Evolutionary conservation across 805 yeast species (phyloP), one percentile per base, ranked within the genome.

Genomic region (Candida chilensis): DNA sequence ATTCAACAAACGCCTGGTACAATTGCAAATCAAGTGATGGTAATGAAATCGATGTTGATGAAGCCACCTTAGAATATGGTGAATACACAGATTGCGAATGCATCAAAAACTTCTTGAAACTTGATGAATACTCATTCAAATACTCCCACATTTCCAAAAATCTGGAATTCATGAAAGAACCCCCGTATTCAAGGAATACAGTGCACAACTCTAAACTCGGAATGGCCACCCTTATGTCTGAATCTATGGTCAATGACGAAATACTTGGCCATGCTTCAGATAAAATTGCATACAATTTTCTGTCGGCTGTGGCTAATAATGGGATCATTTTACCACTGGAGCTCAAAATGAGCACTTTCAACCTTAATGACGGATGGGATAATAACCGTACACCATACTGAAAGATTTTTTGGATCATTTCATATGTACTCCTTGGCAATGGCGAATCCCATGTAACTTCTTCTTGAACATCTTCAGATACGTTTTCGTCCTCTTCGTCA

Each of bases 381-480:
- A 85, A 53, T 20, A 73, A 61, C 34, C 84, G 58, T 32, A 83
- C 81, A 5, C 90, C 79, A 47, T 86, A 84, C 5, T 62, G 67
- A 31, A 75, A 60, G 3, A 90, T 74, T 32, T 72, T 71, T 27
- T 75, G 71, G 1, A 83, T 53, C 2, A 78, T 55, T 24, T 53
- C 48, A 48, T 84, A 90, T 1, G 80, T 56, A 2, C 64, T 54
- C 24, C 67, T 57, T 0, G 94, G 82, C 0, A 88, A 57, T 0
- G 78, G 75, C 0, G 90, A 78, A 0, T 46, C 40, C 96, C 96
- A 87, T 19, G 22, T 25, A 19, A 41, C 42, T 14, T 40, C 44
- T 8, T 34, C 37, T 6, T 28, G 32, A 15, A 41, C 46, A 8
- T 35, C 32, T 4, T 35, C 38, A n/a, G n/a, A n/a, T n/a, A n/a